These are phyloP conservation scores for Mangifera indica DNA, from an alignment of 345 rosid genomes.

Conservation along the genomic window DNA sequence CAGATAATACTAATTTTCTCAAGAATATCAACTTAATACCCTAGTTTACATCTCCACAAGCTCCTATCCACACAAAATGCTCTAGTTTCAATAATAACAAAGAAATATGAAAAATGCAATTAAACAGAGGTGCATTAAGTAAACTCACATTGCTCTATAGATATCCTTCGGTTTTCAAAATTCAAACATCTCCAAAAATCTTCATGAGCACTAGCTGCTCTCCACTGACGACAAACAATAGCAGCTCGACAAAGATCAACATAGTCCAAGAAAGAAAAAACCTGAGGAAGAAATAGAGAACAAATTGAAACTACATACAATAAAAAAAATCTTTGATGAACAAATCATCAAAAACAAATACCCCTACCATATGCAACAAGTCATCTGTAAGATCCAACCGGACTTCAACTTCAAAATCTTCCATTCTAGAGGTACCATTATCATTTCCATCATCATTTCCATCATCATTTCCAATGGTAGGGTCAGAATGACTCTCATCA, in stretches of 20 bases:
- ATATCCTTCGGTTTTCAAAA: slow-evolving; percentile 73
- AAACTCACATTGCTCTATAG: slow-evolving; percentile 82
- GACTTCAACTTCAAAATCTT: slow-evolving; percentile 60
- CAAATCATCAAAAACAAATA: background rate
- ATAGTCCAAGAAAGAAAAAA: slow-evolving; percentile 84
- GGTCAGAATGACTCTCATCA: slow-evolving; percentile 39
- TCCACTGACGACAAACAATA: slow-evolving; percentile 94
- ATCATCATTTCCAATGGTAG: too few relatives aligned
- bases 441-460: slow-evolving; percentile 51
- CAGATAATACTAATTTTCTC: background rate
- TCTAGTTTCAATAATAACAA: background rate
- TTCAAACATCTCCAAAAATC: slow-evolving; percentile 94
- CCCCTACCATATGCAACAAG: slow-evolving; percentile 78
- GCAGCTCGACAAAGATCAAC: slow-evolving; percentile 81
- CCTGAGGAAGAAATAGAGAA: slow-evolving; percentile 40
- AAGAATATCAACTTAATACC: background rate
- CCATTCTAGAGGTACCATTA: slow-evolving; percentile 40
- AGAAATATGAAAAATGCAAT: background rate
- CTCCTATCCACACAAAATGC: background rate
- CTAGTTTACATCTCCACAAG: background rate
- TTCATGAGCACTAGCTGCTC: slow-evolving; percentile 89
- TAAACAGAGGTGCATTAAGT: background rate
- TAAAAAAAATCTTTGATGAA: background rate
- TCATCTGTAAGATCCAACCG: slow-evolving; percentile 95
- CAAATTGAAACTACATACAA: background rate